Evolutionary conservation across 2,329 filamentous ascomycete genomes (phyloP), one percentile per base, ranked within the genome.

Genomic region (Knoxdaviesia proteae): DNA sequence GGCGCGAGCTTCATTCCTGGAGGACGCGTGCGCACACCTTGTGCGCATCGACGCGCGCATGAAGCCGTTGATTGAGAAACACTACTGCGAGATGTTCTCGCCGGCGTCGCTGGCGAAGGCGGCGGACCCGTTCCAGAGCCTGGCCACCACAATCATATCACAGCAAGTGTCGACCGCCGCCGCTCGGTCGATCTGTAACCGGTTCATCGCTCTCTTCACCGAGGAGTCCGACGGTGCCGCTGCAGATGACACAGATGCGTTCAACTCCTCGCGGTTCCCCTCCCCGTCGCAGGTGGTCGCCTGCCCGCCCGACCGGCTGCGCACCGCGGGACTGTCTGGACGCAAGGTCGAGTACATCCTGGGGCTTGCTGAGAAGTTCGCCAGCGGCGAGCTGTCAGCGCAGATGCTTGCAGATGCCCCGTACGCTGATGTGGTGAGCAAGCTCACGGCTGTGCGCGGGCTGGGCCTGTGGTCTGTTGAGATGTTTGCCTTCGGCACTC

Each of bases 401-500:
- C 61, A 71, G 48, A 77, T 90, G 67, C 69, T 96, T 20, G 71
- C 82, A 42, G 72, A 74, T 34, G 84, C 84, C 2, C 71, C 75
- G 5, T 90, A 98, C 56, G 87, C 93, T 41, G 82, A 93, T 50
- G 70, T 98, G 6, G 67, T 94, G 48, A 73, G 81, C 58, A 79
- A 72, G 56, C 66, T 98, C 40, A 84, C 81, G 40, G 82, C 86
- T 1, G 86, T 98, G 5, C 70, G 88, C 7, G 90, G 90, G 0
- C 61, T 96, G 41, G 90, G 90, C 0, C 70, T 69, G 43, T 96
- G 90, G 90, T 87, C 79, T 40, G 86, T 93, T 9, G 87, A 94
- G 64, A 96, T 98, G 90, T 98, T 98, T 65, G 84, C 87, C 41
- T 84, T 82, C 59, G 96, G 98, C 59, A 82, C 75, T n/a, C 65